Evolutionary conservation across 306 rosid genomes (phyloP), one percentile per base, ranked within the genome.

Genomic region (Macrotyloma uniflorum): DNA sequence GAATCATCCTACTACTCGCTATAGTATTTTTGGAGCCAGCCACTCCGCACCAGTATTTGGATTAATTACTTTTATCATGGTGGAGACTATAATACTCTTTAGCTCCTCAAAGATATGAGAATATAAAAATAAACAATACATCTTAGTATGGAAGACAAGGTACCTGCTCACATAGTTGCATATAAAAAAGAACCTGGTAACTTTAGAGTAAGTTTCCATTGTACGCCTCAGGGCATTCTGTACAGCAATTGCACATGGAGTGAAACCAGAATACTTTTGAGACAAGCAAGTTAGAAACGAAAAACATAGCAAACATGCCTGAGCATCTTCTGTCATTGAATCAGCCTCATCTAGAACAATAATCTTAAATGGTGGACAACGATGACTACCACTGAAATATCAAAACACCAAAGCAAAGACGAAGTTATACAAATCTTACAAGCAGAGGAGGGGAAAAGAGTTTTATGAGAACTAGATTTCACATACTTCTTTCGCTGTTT

Each of bases 321-420:
- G 98, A 88, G 99, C 98, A 87, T 95, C 98, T 89, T 95, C 98
- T 0, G 98, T 93, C 98, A 95, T 95, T 59, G 99, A 95, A 83
- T 95, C 99, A 0, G 99, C 99, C 86, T 95, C 99, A 30, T 95
- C 99, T 2, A 95, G 90, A 67, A 95, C 93, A 70, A 95, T 93
- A 62, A 95, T 93, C 90, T 95, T 95, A 80, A 74, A 95, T 5
- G 97, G 98, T 14, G 97, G 98, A 51, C 97, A 95, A 28, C 94
- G 99, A 75, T 93, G 87, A 47, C 87, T 90, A 82, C 87, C 91
- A 83, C 98, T 93, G 81, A 76, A 78, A 80, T 14, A 67, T 58
- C 55, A 38, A 11, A 77, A 67, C 53, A 13, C 46, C 20, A 42
- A 67, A 64, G 57, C 16, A 66, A 11, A 30, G 38, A 78, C n/a